Evolutionary conservation across 306 rosid species (phyloP), one percentile per base, ranked within the genome.

Genomic region (Sechiopsis laciniata): DNA sequence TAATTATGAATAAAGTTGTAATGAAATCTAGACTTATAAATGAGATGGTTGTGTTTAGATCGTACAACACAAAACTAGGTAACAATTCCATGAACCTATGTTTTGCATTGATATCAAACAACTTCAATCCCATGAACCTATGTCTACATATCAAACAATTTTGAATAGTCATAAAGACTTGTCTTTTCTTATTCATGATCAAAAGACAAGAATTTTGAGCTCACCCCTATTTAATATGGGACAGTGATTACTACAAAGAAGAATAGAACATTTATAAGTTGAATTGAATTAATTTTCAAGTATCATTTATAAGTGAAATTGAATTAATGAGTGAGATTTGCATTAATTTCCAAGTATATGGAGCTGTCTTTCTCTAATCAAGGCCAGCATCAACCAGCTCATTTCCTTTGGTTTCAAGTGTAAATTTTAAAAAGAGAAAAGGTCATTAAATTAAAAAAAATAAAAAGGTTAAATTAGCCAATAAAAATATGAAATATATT

Each of bases 361-460:
- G 29, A 26, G 29, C 29, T 26, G 2, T 26, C 29, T 42, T 42
- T 42, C 48, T 9, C 48, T 42, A 42, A 42, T 42, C 48, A 42
- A 42, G 48, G 48, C 48, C 48, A 42, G 48, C 60, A 87, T 85
- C 72, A 83, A 90, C 87, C 97, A 95, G 99, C 97, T 91, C 90
- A 91, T 79, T 64, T 83, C 81, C 91, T 79, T 94, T 86, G 87
- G 88, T 89, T 83, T 78, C 71, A 82, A 69, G 84, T 74, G 87
- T 83, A 71, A 80, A 75, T 80, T 84, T 13, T 0, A 13, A 51
- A 51, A 13, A 14, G 58, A 75, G 58, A 75, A 35, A 74, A n/a
- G 11, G 10, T 0, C 22, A 57, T 22, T 21, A 10, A 42, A 10
- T 0, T 21, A 10, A 50, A 10, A 10, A 50, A 10, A 0, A n/a